These are phyloP conservation scores for Plasmopara viticola DNA, from an alignment of 352 stramenopile genomes.

Conservation along the genomic window DNA sequence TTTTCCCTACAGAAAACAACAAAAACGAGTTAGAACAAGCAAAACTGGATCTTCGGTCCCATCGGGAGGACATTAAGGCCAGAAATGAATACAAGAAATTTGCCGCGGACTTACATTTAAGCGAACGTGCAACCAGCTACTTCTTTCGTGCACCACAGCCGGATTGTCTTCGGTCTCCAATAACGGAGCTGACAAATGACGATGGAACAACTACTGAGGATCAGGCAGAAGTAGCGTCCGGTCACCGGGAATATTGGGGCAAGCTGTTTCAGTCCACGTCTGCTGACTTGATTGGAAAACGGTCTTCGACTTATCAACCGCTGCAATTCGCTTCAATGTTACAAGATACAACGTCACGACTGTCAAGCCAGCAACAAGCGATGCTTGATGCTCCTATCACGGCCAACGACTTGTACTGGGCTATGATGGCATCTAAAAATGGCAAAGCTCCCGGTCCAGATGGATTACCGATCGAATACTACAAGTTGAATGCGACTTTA, in stretches of 20 bases:
- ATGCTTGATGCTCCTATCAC: conserved; percentile 6
- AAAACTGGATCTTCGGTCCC: background rate
- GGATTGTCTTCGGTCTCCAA: conserved; percentile 4
- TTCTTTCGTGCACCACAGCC: conserved; percentile 11
- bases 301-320: background rate
- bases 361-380: background rate
- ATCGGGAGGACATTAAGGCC: conserved; percentile 1
- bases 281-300: background rate
- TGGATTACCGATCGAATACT: conserved; percentile 2
- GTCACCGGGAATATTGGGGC: conserved; percentile 1
- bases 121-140: conserved; percentile 7
- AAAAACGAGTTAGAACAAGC: background rate
- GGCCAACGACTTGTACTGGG: conserved; percentile 13
- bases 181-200: background rate
- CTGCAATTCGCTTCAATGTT: background rate
- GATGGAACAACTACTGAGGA: conserved; percentile 7
- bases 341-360: background rate
- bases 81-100: conserved; percentile 13
- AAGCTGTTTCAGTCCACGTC: conserved; percentile 9
- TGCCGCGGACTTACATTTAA: conserved; percentile 8
- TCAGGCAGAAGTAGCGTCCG: background rate
- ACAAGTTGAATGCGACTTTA: background rate
- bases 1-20: background rate
- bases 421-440: conserved; percentile 8
- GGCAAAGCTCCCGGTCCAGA: conserved; percentile 8